phyloP scores from a whole-genome alignment of 352 stramenopile genomes.

The Globisporangium emineosum region DNA sequence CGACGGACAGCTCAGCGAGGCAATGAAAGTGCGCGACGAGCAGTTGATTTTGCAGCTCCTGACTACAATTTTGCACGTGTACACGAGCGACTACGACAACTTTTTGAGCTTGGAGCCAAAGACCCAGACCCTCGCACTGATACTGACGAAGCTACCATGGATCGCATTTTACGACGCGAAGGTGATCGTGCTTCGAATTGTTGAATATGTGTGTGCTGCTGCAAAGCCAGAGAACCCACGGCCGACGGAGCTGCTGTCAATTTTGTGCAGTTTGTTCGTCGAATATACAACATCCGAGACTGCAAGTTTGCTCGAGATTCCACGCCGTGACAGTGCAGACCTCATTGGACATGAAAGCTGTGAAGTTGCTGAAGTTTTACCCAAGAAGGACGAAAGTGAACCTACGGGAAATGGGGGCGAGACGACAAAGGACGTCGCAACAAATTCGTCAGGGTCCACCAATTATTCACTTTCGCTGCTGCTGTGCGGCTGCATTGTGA shows the following conservation, averaged over 20 bases:
- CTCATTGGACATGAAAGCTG: neutral
- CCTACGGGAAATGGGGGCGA: neutral
- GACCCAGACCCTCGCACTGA: slow-evolving; percentile 61
- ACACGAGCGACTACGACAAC: slow-evolving; percentile 70
- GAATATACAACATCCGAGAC: slow-evolving; percentile 38
- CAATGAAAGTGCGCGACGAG: slow-evolving; percentile 26
- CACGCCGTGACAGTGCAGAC: neutral
- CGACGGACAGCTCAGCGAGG: slow-evolving; percentile 6
- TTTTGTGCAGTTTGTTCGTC: slow-evolving; percentile 66
- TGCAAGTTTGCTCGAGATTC: slow-evolving; percentile 17
- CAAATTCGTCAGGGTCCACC: neutral
- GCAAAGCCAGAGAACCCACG: slow-evolving; percentile 39
- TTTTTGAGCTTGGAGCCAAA: slow-evolving; percentile 70
- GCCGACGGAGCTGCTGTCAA: slow-evolving; percentile 56
- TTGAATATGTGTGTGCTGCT: slow-evolving; percentile 73
- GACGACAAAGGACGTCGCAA: neutral
- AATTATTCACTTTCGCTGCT: slow-evolving; percentile 28
- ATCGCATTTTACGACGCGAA: slow-evolving; percentile 54
- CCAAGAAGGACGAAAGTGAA: neutral
- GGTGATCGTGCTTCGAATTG: slow-evolving; percentile 69
- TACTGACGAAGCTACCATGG: slow-evolving; percentile 59
- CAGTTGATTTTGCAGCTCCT: slow-evolving; percentile 58
- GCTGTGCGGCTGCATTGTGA: slow-evolving; percentile 60
- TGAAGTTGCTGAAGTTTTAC: neutral
- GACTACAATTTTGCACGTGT: slow-evolving; percentile 65